Evolutionary conservation across 176 grass and related monocot genomes (phyloP).

Genomic region (Ampelocalamus luodianensis): DNA sequence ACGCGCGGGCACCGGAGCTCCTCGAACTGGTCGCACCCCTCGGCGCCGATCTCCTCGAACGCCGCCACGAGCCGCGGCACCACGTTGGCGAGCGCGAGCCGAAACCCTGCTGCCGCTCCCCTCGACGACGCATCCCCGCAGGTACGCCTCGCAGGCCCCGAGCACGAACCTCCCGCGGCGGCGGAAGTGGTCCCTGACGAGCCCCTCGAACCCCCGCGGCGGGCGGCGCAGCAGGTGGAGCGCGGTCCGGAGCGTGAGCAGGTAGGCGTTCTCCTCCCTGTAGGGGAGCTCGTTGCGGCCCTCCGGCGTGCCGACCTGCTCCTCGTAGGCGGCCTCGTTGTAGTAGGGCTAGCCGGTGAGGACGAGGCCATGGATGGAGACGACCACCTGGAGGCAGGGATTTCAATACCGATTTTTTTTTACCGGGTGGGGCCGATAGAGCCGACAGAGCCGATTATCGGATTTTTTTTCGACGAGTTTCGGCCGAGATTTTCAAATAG

Average conservation of each 20-base stretch:
- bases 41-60: neutral
- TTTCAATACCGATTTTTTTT: too few relatives aligned
- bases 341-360: slow-evolving; percentile 17
- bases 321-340: slow-evolving; percentile 31
- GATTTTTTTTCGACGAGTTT: too few relatives aligned
- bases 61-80: neutral
- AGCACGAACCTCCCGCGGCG: neutral
- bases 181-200: neutral
- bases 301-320: neutral
- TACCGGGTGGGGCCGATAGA: too few relatives aligned
- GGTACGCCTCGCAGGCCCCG: neutral
- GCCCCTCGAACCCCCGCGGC: neutral
- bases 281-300: slow-evolving; percentile 11
- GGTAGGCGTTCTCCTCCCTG: slow-evolving; percentile 18
- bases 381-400: neutral
- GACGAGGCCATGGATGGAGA: slow-evolving; percentile 25
- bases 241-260: neutral
- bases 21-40: too few relatives aligned
- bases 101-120: neutral
- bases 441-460: too few relatives aligned
- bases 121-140: neutral
- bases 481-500: too few relatives aligned
- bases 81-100: neutral
- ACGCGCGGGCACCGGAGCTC: too few relatives aligned
- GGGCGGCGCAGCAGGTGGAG: neutral